phyloP scores from a whole-genome alignment of 1,284 basidiomycete species.

The Puccinia polysora region DNA sequence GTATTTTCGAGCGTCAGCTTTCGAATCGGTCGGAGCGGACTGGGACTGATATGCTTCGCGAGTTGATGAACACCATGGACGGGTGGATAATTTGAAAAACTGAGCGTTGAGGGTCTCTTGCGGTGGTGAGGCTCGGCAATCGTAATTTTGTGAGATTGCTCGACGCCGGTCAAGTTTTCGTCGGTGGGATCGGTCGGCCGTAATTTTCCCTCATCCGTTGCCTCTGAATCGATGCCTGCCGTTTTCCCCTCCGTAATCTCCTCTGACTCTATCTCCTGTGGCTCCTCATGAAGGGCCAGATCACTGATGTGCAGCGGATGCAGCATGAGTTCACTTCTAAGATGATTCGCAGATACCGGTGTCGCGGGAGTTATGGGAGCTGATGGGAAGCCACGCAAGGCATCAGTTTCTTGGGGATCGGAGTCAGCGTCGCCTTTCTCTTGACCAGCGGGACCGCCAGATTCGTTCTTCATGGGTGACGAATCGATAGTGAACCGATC shows the following conservation, averaged over 20 bases:
- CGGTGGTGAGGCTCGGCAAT: conserved; percentile 17
- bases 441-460: not conserved
- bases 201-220: not conserved
- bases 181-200: not conserved
- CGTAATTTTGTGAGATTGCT: conserved; percentile 5
- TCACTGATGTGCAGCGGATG: conserved; percentile 23
- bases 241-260: conserved; percentile 5
- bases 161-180: not conserved
- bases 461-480: not conserved
- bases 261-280: conserved; percentile 20
- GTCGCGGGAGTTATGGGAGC: not conserved
- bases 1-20: not conserved
- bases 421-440: not conserved
- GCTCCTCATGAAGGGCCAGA: conserved; percentile 42
- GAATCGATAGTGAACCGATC: not conserved
- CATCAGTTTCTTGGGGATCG: not conserved
- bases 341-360: not conserved
- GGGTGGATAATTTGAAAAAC: conserved; percentile 16
- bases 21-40: not conserved
- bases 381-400: not conserved
- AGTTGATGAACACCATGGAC: conserved; percentile 35
- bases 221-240: not conserved
- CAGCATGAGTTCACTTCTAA: not conserved
- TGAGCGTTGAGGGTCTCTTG: conserved; percentile 6
- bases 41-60: not conserved